phyloP scores from a whole-genome alignment of 768 basidiomycete genomes.

The Tricholoma matsutake region DNA sequence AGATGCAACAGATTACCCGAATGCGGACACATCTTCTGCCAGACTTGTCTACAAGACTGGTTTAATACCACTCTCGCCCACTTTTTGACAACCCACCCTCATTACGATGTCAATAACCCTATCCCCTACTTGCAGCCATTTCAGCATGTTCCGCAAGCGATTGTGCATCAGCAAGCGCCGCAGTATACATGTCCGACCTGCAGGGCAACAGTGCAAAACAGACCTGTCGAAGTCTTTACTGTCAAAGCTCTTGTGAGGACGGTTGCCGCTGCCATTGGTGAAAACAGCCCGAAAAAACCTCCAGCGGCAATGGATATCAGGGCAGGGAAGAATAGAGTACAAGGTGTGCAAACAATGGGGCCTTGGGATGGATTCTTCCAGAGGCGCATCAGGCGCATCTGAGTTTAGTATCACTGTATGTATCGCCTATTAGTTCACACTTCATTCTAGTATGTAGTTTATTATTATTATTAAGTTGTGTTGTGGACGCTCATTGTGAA shows the following conservation, averaged over 20 bases:
- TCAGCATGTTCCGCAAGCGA: slow-evolving; percentile 24
- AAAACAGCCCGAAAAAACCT: slow-evolving; percentile 38
- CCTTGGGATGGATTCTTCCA: slow-evolving; percentile 52
- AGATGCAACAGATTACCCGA: slow-evolving; percentile 44
- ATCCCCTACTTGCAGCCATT: slow-evolving; percentile 14
- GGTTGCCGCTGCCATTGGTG: slow-evolving; percentile 48
- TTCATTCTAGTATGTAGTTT: not conserved
- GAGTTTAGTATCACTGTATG: not conserved
- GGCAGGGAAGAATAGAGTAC: slow-evolving; percentile 20
- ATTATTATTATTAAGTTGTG: not conserved
- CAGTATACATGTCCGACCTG: slow-evolving; percentile 70
- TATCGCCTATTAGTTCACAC: not conserved
- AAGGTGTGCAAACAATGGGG: slow-evolving; percentile 12
- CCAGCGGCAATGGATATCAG: slow-evolving; percentile 5
- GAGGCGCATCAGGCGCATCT: slow-evolving; percentile 3
- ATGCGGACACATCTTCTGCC: slow-evolving; percentile 73
- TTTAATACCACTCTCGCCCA: slow-evolving; percentile 45
- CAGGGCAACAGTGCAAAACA: slow-evolving; percentile 43
- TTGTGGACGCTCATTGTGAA: not conserved
- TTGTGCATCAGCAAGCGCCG: slow-evolving; percentile 25
- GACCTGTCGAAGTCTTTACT: slow-evolving; percentile 58
- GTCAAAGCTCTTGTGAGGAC: slow-evolving; percentile 55
- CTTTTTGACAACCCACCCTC: slow-evolving; percentile 46
- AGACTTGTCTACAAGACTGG: slow-evolving; percentile 57
- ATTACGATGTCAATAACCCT: slow-evolving; percentile 32